Percentiles rank a stretch among this genome's conserved stretches.
Evolutionary conservation across 1,284 basidiomycete species (phyloP).

Genomic region (Lignosus rhinocerotis): DNA sequence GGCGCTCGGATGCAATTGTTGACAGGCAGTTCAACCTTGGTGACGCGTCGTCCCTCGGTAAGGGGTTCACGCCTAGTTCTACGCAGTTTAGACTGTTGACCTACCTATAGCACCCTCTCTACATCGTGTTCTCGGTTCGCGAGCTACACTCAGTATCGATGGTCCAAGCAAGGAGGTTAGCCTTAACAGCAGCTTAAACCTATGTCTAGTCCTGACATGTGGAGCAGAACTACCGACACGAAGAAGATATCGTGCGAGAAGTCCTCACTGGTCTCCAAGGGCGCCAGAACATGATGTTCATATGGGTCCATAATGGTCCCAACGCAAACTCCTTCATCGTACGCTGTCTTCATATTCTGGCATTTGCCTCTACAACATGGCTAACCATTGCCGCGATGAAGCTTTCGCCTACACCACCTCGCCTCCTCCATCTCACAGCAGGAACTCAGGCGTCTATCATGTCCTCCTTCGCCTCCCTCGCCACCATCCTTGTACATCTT

Average conservation of each 20-base stretch:
- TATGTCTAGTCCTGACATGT: not conserved
- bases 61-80: not conserved
- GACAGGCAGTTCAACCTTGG: constrained; percentile 55
- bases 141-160: constrained; percentile 27
- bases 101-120: constrained; percentile 38
- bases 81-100: not conserved
- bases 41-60: constrained; percentile 70
- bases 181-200: not conserved
- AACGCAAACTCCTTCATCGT: constrained; percentile 32
- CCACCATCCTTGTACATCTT: constrained; percentile 61
- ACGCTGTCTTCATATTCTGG: not conserved
- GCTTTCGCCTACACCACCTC: constrained; percentile 51
- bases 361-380: not conserved
- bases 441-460: constrained; percentile 65
- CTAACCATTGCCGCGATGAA: constrained; percentile 28
- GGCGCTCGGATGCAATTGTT: constrained; percentile 49
- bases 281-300: constrained; percentile 57
- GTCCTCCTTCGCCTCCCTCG: constrained; percentile 50
- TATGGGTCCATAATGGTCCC: constrained; percentile 38
- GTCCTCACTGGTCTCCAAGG: constrained; percentile 74
- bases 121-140: constrained; percentile 38
- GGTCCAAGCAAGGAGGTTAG: constrained; percentile 36
- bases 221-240: constrained; percentile 64
- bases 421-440: constrained; percentile 64
- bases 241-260: constrained; percentile 74